Conservation (phyloP, 306 rosid species). For the Dryas octopetala region DNA sequence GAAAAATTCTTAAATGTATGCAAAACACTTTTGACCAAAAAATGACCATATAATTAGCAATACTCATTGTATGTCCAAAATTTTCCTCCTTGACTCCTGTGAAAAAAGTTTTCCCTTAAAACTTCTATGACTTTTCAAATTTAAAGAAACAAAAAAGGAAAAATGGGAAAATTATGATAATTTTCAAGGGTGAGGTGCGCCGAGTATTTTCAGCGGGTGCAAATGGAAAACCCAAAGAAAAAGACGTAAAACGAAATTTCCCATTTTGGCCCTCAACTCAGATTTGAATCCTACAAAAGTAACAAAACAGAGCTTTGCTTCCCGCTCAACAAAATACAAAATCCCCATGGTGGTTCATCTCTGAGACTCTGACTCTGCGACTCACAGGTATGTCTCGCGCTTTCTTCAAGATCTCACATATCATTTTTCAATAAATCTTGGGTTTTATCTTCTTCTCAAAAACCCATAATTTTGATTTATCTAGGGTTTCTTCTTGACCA, state of each 20-base stretch:
- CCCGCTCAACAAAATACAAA: conserved; percentile 10
- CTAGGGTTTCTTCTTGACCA: conserved; percentile 5
- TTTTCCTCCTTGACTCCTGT: too few species aligned
- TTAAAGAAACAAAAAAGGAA: too few species aligned
- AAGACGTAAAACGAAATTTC: background rate
- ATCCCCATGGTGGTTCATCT: background rate
- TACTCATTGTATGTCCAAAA: too few species aligned
- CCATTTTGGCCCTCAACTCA: background rate
- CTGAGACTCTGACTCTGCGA: background rate
- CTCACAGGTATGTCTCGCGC: conserved; percentile 5
- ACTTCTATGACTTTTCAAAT: too few species aligned
- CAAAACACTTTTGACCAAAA: too few species aligned
- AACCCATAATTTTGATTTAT: background rate
- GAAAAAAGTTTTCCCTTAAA: too few species aligned
- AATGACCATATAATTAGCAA: too few species aligned
- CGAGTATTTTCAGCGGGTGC: too few species aligned
- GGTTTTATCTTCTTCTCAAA: background rate
- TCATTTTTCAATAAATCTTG: background rate
- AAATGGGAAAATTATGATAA: too few species aligned
- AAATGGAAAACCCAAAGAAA: too few species aligned
- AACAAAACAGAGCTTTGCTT: background rate
- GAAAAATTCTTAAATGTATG: too few species aligned
- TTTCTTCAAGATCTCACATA: background rate
- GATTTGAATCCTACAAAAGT: background rate
- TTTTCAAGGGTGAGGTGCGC: too few species aligned